Base-by-base conservation (phyloP, 2,329 filamentous ascomycete genomes). In the Septoria petroselini region DNA sequence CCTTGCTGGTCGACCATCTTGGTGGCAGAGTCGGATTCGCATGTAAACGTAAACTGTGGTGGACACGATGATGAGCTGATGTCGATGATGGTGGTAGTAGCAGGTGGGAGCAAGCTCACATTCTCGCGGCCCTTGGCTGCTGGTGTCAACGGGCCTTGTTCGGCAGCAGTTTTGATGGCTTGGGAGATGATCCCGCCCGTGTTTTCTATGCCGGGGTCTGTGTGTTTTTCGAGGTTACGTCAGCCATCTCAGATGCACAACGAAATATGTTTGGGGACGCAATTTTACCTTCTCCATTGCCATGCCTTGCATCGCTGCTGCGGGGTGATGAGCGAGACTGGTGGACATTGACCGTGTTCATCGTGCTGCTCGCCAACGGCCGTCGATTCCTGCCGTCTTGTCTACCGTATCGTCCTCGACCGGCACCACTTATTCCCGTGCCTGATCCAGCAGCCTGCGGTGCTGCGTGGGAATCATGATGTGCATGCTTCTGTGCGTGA, bases 11-110 rank as follows among this genome's bases (percentile, higher is more conserved):
- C 63, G 43, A 84, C 82, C 67, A 89, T 80, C 48, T 85, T 83
- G 52, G 85, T 88, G 1, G 88, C 84, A 30, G 90, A 88, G 65
- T 93, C 89, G 1, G 91, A 91, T 63, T 94, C 88, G 70, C 90
- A 96, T 9, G 89, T 95, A 66, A 98, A 98, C 7, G 93, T 98
- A 68, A 98, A 98, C 62, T 96, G 89, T 0, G 87, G 86, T 49
- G 90, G 88, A 4, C 85, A 81, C 82, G 79, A 82, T 3, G 79
- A 66, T 62, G 81, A 84, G 50, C 57, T 60, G 17, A 76, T 75
- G 4, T 76, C 70, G 42, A 46, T 54, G 45, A 49, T 48, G 14
- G 79, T 47, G 35, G 43, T 37, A 35, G 21, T 46, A 33, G n/a
- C 73, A 67, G 86, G 82, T 65, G 88, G 85, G 50, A 88, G 84